Evolutionary conservation across 1,139 yeast species (phyloP).

Genomic region (Hemisphaericaspora xylanilytica): DNA sequence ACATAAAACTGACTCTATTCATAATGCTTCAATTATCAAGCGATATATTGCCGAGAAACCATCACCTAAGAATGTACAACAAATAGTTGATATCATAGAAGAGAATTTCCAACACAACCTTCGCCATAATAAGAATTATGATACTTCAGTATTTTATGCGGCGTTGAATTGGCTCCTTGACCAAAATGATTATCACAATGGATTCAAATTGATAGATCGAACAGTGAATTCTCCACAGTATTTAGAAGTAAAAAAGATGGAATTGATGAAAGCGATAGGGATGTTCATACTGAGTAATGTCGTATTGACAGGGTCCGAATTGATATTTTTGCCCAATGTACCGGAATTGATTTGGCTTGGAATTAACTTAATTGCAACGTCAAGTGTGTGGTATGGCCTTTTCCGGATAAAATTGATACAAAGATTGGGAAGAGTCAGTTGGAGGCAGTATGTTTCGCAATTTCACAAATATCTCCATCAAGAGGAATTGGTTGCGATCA

Average conservation of each 20-base stretch:
- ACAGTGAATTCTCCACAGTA: conserved; percentile 19
- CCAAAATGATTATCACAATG: conserved; percentile 33
- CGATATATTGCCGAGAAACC: conserved; percentile 25
- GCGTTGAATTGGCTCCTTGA: conserved; percentile 23
- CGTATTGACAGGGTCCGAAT: conserved; percentile 4
- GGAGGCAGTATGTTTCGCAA: conserved; percentile 32
- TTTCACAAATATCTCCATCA: conserved; percentile 23
- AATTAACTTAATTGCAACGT: conserved; percentile 9
- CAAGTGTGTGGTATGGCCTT: conserved; percentile 10
- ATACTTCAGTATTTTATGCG: conserved; percentile 7
- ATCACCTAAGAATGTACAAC: conserved; percentile 18
- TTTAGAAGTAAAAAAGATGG: conserved; percentile 3
- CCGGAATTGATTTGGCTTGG: conserved; percentile 13
- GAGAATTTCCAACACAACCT: conserved; percentile 12
- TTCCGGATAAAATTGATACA: conserved; percentile 16
- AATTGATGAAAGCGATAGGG: neutral
- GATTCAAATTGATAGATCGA: conserved; percentile 31
- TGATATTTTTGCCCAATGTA: conserved; percentile 13
- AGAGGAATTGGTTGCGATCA: conserved; percentile 30
- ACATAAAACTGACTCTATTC: conserved; percentile 10
- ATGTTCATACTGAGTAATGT: neutral
- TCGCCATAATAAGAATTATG: conserved; percentile 1
- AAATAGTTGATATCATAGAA: conserved; percentile 17
- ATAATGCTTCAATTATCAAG: conserved; percentile 14
- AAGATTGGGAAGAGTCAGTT: conserved; percentile 29